Evolutionary conservation across 306 rosid species (phyloP).

Genomic region (Sindora glabra): DNA sequence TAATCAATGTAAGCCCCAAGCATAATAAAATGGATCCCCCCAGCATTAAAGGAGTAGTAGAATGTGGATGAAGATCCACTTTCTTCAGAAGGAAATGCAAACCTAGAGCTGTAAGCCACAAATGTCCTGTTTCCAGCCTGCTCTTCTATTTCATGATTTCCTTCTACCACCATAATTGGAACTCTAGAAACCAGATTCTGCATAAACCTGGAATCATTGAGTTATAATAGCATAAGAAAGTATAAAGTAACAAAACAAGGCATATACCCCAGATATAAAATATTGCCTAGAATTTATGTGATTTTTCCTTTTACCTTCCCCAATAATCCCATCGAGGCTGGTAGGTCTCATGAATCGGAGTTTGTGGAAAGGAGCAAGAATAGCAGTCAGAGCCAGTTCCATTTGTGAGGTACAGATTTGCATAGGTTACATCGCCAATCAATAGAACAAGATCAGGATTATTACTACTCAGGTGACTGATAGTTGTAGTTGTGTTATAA

Average conservation of each 20-base stretch:
- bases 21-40: slow-evolving; percentile 84
- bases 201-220: slow-evolving; percentile 59
- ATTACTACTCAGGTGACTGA: slow-evolving; percentile 54
- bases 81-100: slow-evolving; percentile 82
- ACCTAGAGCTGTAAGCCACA: slow-evolving; percentile 74
- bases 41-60: slow-evolving; percentile 80
- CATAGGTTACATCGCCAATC: slow-evolving; percentile 74
- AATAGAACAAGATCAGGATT: slow-evolving; percentile 69
- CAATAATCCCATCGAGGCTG: slow-evolving; percentile 94
- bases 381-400: slow-evolving; percentile 83
- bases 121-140: slow-evolving; percentile 54
- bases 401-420: slow-evolving; percentile 72
- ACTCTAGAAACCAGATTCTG: slow-evolving; percentile 62
- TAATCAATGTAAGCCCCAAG: slow-evolving; percentile 70
- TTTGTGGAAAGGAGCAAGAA: slow-evolving; percentile 58
- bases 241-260: neutral
- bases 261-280: neutral
- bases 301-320: slow-evolving; percentile 58
- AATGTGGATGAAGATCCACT: slow-evolving; percentile 73
- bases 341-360: slow-evolving; percentile 79
- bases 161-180: slow-evolving; percentile 85
- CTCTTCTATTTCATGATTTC: slow-evolving; percentile 75
- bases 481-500: slow-evolving; percentile 65
- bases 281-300: neutral
- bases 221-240: slow-evolving; percentile 9